Evolutionary conservation across 441 rosid genomes (phyloP).

Genomic region (Codiaeum variegatum): DNA sequence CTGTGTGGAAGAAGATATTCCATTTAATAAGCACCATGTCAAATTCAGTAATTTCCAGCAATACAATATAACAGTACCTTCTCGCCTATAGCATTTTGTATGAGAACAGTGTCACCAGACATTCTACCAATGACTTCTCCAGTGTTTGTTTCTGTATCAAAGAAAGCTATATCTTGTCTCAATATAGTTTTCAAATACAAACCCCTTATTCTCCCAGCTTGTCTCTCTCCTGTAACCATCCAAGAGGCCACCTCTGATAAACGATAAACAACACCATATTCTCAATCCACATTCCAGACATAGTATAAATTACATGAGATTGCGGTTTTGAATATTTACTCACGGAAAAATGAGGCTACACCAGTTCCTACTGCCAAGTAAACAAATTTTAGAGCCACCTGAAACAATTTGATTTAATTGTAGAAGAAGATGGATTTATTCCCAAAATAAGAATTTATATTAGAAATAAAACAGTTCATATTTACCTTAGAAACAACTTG

Average conservation of each 20-base stretch:
- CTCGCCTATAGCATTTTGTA: slow-evolving; percentile 94
- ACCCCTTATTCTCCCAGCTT: slow-evolving; percentile 67
- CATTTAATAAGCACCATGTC: background rate
- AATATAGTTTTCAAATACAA: slow-evolving; percentile 67
- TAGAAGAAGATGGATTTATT: background rate
- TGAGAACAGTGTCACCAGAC: slow-evolving; percentile 88
- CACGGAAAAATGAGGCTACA: slow-evolving; percentile 67
- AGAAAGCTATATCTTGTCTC: slow-evolving; percentile 85
- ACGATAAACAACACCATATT: background rate
- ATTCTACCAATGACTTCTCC: slow-evolving; percentile 86
- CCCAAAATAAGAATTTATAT: background rate
- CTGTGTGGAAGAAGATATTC: slow-evolving; percentile 28
- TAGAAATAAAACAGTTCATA: too few relatives aligned
- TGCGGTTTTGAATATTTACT: slow-evolving; percentile 21
- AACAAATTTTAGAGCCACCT: slow-evolving; percentile 64
- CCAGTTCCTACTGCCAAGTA: slow-evolving; percentile 65
- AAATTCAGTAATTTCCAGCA: background rate
- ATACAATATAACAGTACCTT: slow-evolving; percentile 39
- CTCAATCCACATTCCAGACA: slow-evolving; percentile 1
- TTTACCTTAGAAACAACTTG: slow-evolving; percentile 45
- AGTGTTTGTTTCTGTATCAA: slow-evolving; percentile 69
- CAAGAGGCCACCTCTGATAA: slow-evolving; percentile 74
- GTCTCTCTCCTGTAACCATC: slow-evolving; percentile 95
- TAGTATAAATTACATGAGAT: background rate
- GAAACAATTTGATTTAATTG: too few relatives aligned